phyloP scores from a whole-genome alignment of 1,284 basidiomycete species.

The Gomphus sp. region DNA sequence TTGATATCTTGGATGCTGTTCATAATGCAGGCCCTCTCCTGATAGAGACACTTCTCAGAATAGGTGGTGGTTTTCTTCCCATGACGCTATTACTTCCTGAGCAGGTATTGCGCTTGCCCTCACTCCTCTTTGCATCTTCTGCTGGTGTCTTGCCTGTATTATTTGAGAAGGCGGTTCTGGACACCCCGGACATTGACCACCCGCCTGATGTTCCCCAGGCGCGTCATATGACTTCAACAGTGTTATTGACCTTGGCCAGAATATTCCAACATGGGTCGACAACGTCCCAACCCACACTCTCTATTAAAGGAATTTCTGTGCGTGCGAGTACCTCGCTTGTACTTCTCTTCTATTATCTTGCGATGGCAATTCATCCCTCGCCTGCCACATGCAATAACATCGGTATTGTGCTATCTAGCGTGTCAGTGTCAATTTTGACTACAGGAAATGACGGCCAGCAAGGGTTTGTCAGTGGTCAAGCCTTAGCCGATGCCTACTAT shows the following conservation, averaged over 20 bases:
- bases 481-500: constrained; percentile 47
- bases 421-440: constrained; percentile 23
- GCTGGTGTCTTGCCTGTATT: constrained; percentile 29
- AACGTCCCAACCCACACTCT: constrained; percentile 12
- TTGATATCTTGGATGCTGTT: constrained; percentile 26
- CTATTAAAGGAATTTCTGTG: constrained; percentile 22
- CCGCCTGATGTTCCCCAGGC: constrained; percentile 20
- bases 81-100: constrained; percentile 36
- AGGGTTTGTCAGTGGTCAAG: constrained; percentile 20
- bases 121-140: constrained; percentile 28
- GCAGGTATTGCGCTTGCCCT: constrained; percentile 27
- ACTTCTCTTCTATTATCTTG: constrained; percentile 49
- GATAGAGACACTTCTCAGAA: constrained; percentile 22
- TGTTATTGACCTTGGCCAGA: constrained; percentile 48
- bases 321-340: constrained; percentile 37
- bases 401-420: constrained; percentile 46
- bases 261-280: constrained; percentile 36
- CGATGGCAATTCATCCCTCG: constrained; percentile 41
- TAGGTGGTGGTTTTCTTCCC: constrained; percentile 31
- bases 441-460: constrained; percentile 22
- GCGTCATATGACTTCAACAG: constrained; percentile 39
- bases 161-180: constrained; percentile 14
- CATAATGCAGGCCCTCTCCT: constrained; percentile 25
- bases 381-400: constrained; percentile 54
- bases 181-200: constrained; percentile 12